Evolutionary conservation across 2,329 filamentous ascomycete genomes (phyloP).

Genomic region (Chaetomium sp.): DNA sequence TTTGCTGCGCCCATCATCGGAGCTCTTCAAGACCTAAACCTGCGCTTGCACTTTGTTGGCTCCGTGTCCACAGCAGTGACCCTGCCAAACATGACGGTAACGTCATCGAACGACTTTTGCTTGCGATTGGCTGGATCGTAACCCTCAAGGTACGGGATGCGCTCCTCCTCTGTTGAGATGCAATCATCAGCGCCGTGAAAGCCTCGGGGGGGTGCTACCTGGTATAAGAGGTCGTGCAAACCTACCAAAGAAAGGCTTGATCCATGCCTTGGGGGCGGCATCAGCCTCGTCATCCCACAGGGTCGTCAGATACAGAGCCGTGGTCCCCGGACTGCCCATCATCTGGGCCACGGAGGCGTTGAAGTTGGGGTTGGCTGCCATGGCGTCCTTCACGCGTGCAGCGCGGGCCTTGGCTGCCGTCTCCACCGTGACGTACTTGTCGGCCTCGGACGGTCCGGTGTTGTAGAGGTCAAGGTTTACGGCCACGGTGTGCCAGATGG

Average conservation of each 20-base stretch:
- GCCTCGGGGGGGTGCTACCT: no score
- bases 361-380: slow-evolving; percentile 25
- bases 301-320: slow-evolving; percentile 30
- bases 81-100: neutral
- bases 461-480: slow-evolving; percentile 26
- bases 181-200: slow-evolving; percentile 7
- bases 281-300: slow-evolving; percentile 29
- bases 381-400: slow-evolving; percentile 28
- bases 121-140: slow-evolving; percentile 6
- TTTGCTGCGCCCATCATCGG: neutral
- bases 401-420: slow-evolving; percentile 29
- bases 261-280: slow-evolving; percentile 30
- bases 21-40: neutral
- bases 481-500: slow-evolving; percentile 36
- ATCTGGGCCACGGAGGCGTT: slow-evolving; percentile 24
- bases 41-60: slow-evolving; percentile 1
- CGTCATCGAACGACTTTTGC: neutral
- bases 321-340: slow-evolving; percentile 28
- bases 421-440: slow-evolving; percentile 33
- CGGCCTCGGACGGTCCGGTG: slow-evolving; percentile 21
- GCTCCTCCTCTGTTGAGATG: slow-evolving; percentile 25
- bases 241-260: slow-evolving; percentile 32
- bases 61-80: neutral
- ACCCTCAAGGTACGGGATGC: slow-evolving; percentile 27
- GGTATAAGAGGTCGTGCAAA: neutral